Conservation (phyloP, 2,329 filamentous ascomycete genomes). For the Colletotrichum sp. region DNA sequence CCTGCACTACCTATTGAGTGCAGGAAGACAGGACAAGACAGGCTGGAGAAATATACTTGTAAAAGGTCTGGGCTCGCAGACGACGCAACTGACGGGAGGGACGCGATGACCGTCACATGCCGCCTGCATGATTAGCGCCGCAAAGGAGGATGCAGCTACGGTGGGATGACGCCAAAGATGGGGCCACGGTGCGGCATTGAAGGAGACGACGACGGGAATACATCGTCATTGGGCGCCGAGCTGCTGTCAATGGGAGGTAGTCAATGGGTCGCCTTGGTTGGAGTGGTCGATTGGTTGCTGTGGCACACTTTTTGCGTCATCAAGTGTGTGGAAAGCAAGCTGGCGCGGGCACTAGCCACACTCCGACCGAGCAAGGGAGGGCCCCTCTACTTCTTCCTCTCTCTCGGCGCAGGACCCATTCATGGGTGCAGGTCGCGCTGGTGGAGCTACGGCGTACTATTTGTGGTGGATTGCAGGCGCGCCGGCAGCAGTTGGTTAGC, state of each 20-base stretch:
- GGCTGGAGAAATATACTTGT: not conserved
- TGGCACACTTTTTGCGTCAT: slow-evolving; percentile 25
- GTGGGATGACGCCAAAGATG: slow-evolving; percentile 20
- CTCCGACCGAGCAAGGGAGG: not conserved
- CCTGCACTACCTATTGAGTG: not conserved
- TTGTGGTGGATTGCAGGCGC: not conserved
- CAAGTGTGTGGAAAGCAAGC: slow-evolving; percentile 16
- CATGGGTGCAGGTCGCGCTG: not conserved
- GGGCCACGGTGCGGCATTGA: not conserved
- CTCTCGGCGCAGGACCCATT: not conserved
- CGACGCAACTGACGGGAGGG: not conserved
- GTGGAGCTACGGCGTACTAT: not conserved
- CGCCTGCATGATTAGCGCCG: slow-evolving; percentile 10
- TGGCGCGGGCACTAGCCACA: slow-evolving; percentile 23
- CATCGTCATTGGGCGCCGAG: not conserved
- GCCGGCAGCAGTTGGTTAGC: not conserved
- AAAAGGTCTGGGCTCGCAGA: not conserved
- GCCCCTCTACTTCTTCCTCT: not conserved
- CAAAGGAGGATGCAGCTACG: not conserved
- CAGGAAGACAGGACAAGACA: not conserved
- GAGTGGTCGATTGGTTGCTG: slow-evolving; percentile 20
- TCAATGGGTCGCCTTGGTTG: not conserved
- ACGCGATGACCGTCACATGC: slow-evolving; percentile 14
- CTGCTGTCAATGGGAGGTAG: not conserved
- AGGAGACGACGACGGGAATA: not conserved